Conservation (phyloP, 208 protist genomes). For the Leishmania tropica region DNA sequence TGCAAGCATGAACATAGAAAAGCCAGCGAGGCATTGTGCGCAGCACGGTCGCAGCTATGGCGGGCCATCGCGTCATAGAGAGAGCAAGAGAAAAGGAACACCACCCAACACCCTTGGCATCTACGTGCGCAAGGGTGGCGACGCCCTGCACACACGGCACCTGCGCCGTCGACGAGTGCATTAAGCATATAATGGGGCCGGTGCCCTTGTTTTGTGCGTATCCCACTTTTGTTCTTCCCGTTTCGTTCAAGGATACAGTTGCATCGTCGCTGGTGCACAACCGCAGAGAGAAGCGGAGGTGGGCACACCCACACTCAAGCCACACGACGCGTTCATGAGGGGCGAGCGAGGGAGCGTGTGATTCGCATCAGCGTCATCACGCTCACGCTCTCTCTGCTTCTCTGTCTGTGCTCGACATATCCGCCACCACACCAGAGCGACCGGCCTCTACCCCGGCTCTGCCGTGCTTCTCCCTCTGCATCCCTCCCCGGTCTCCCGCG, state of each 20-base stretch:
- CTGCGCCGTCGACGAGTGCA: background rate
- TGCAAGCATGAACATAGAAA: conserved; percentile 1
- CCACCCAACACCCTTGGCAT: background rate
- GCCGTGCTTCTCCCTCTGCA: background rate
- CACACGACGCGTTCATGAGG: background rate
- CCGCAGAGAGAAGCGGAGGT: background rate
- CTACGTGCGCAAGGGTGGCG: background rate
- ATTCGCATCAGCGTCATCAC: background rate
- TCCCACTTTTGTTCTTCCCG: background rate
- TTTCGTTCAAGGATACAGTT: background rate
- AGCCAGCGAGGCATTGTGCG: background rate
- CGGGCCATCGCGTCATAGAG: conserved; percentile 1
- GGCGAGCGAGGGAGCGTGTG: background rate
- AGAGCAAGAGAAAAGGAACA: background rate
- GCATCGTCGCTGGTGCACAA: background rate
- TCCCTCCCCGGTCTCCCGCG: background rate
- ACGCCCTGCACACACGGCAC: background rate
- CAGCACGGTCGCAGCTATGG: background rate
- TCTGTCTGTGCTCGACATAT: background rate
- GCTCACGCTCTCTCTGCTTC: background rate
- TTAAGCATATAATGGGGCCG: background rate
- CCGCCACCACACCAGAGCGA: background rate
- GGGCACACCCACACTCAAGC: background rate
- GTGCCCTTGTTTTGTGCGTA: background rate
- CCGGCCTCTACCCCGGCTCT: background rate